These are phyloP conservation scores for Vitis amurensis DNA, from an alignment of 164 flowering plant species.

Conservation along the genomic window DNA sequence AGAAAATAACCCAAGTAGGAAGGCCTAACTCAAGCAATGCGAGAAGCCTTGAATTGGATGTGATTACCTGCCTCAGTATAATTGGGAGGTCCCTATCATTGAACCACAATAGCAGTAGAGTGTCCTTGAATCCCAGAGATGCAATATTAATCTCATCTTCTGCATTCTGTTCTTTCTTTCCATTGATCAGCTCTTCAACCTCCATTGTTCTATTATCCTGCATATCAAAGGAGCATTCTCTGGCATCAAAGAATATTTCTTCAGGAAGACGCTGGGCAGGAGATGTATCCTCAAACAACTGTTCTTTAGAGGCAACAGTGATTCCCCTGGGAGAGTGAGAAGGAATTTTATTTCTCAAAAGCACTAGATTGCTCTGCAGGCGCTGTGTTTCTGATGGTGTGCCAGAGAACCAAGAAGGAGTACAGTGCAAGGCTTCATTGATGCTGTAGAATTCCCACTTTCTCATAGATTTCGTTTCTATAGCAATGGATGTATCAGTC, in stretches of 20 bases:
- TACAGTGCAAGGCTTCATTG: conserved; percentile 23
- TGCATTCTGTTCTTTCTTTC: background rate
- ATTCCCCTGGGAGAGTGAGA: conserved; percentile 8
- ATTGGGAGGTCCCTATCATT: conserved; percentile 25
- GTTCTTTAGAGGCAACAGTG: conserved; percentile 10
- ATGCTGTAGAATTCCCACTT: conserved; percentile 34
- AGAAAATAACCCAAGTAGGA: conserved; percentile 41
- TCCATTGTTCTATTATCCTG: background rate
- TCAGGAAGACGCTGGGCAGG: conserved; percentile 5
- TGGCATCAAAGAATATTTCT: conserved; percentile 17
- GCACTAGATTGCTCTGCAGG: conserved; percentile 9
- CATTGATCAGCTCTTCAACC: conserved; percentile 1
- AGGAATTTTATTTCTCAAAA: conserved; percentile 1
- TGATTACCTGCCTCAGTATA: conserved; percentile 28
- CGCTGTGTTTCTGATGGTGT: conserved; percentile 14
- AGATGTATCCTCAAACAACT: conserved; percentile 5
- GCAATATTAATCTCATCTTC: conserved; percentile 7
- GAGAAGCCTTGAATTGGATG: conserved; percentile 29
- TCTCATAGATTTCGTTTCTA: conserved; percentile 33
- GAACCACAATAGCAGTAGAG: conserved; percentile 25
- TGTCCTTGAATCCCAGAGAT: conserved; percentile 19
- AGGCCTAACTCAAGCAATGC: conserved; percentile 34
- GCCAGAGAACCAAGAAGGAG: conserved; percentile 31
- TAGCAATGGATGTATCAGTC: conserved; percentile 35
- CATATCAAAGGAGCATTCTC: conserved; percentile 7